Percentiles rank a stretch among this genome's conserved stretches.
Evolutionary conservation across 805 yeast species (phyloP).

Genomic region (Candida anglica): DNA sequence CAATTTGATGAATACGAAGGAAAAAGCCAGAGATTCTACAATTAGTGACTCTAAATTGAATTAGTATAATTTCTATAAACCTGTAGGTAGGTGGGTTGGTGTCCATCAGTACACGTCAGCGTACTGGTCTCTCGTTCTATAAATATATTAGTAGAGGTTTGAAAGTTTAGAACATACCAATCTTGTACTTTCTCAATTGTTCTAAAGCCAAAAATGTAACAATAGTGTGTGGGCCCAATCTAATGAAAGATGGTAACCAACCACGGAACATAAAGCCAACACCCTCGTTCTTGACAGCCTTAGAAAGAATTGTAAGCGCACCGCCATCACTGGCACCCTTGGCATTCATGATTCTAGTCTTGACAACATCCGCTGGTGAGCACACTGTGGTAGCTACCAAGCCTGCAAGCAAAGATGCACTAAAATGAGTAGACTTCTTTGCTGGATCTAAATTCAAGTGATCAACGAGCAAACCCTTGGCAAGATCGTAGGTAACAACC

Average conservation of each 20-base stretch:
- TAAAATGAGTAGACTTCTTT: conserved; percentile 67
- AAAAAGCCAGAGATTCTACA: too few species aligned
- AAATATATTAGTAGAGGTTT: too few species aligned
- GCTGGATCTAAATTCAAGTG: conserved; percentile 49
- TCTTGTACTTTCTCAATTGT: conserved; percentile 51
- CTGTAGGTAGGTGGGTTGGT: too few species aligned
- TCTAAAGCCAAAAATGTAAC: conserved; percentile 66
- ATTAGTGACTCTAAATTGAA: too few species aligned
- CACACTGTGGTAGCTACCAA: conserved; percentile 88
- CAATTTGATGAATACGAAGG: too few species aligned
- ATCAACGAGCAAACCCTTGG: conserved; percentile 57
- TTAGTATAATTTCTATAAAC: too few species aligned
- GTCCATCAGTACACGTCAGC: too few species aligned
- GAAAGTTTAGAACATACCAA: too few species aligned
- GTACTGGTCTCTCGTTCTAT: too few species aligned
- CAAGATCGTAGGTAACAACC: conserved; percentile 81
- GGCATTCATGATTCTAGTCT: conserved; percentile 82
- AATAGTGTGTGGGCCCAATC: conserved; percentile 81
- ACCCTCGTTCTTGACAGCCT: conserved; percentile 68
- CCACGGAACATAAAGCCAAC: conserved; percentile 81
- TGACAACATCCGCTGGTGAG: conserved; percentile 89
- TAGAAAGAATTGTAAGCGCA: conserved; percentile 46
- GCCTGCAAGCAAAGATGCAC: conserved; percentile 78
- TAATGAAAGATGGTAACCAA: conserved; percentile 83
- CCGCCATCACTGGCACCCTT: conserved; percentile 36